Percentiles rank a stretch among this genome's conserved stretches.
These are phyloP conservation scores for Dendrothele bispora DNA, from an alignment of 768 basidiomycete species.

Conservation along the genomic window DNA sequence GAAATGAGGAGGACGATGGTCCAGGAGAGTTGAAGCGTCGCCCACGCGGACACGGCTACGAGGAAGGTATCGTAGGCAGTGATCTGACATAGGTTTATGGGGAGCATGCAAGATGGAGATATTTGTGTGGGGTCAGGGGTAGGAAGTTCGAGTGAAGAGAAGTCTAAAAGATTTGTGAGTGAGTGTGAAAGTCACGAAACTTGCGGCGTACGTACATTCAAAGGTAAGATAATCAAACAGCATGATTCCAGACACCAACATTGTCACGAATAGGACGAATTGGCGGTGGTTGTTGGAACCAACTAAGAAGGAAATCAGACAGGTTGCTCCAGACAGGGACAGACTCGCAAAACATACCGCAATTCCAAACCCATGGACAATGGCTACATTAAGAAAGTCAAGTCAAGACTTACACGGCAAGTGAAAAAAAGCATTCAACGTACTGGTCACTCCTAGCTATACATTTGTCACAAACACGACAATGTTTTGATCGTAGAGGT, in stretches of 20 bases:
- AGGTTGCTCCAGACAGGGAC: background rate
- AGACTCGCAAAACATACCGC: constrained; percentile 56
- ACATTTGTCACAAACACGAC: constrained; percentile 88
- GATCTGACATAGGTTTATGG: constrained; percentile 66
- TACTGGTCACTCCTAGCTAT: constrained; percentile 92
- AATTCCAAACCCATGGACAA: constrained; percentile 99
- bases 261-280: constrained; percentile 89
- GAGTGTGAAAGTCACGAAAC: constrained; percentile 3
- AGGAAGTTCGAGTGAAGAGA: constrained; percentile 47
- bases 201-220: constrained; percentile 57
- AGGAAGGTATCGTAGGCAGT: constrained; percentile 81
- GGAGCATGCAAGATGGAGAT: constrained; percentile 68
- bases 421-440: constrained; percentile 26
- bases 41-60: constrained; percentile 78
- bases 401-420: constrained; percentile 4
- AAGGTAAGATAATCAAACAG: constrained; percentile 85
- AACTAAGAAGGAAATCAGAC: constrained; percentile 44
- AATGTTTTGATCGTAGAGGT: constrained; percentile 93
- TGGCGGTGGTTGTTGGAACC: constrained; percentile 94
- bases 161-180: constrained; percentile 34
- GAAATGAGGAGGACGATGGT: constrained; percentile 82
- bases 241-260: constrained; percentile 78
- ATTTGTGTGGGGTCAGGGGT: constrained; percentile 30
- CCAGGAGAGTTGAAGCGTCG: constrained; percentile 94
- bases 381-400: constrained; percentile 52